Evolutionary conservation across 106 monocot genomes (phyloP), one percentile per base, ranked within the genome.

Genomic region (Acorus gramineus): DNA sequence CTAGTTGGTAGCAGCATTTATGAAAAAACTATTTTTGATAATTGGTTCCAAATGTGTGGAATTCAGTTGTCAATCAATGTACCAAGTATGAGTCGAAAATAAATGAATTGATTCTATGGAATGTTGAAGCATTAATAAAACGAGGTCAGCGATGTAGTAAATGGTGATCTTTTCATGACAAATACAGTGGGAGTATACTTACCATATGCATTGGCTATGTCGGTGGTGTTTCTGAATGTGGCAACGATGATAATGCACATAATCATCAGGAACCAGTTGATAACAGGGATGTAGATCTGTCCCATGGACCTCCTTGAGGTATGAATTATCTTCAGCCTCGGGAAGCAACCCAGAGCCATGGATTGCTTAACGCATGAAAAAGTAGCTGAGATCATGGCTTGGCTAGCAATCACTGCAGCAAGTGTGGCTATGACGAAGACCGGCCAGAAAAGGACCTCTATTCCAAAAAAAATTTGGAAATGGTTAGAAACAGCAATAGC

Each of bases 121-220:
- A 28, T 28, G 28, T 28, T 28, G 28, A 1, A 0, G 1, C 28
- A 28, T 1, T 28, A 28, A 28, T 28, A 1, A 0, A 28, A 28
- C n/a, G 28, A 28, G 28, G 28, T 28, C 28, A 28, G 28, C n/a
- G 28, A 28, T 28, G 28, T 28, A 28, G 28, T 0, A 28, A 28
- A 28, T 28, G 28, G 1, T 28, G 28, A 28, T 28, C 28, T 0
- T 28, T 28, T 28, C 28, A 28, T 28, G 28, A 28, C 1, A 1
- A 28, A 1, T 28, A n/a, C 3, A 42, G 10, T 4, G 50, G 5
- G 62, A 44, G 52, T 46, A 55, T 74, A 72, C 56, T 55, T 61
- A 93, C 93, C 93, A 65, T 93, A 93, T 46, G 93, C 93, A 85
- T 93, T 93, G 50, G 93, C 93, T 53, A 93, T 93, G 63, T 83